Conservation (phyloP, 208 protist species). For the Crithidia brevicula region DNA sequence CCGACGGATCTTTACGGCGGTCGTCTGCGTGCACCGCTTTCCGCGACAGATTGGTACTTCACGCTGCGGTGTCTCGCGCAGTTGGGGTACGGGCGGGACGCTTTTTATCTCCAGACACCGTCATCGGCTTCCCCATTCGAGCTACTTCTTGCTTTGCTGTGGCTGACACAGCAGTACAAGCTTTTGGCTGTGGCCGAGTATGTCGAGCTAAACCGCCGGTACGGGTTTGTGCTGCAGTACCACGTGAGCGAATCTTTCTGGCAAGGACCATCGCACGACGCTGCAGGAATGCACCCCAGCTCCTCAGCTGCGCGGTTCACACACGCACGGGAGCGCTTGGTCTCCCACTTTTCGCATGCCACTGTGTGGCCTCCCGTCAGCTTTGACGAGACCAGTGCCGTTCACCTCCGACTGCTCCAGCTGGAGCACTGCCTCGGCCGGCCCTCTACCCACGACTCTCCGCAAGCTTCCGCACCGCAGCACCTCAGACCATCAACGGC, state of each 20-base stretch:
- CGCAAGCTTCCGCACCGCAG: not conserved
- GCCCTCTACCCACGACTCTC: not conserved
- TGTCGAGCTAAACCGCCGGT: slow-evolving; percentile 56
- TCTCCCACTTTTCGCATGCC: slow-evolving; percentile 42
- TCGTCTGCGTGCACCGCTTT: slow-evolving; percentile 28
- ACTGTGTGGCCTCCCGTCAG: slow-evolving; percentile 69
- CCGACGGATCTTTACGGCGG: slow-evolving; percentile 13
- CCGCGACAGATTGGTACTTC: slow-evolving; percentile 54
- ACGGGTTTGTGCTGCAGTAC: slow-evolving; percentile 59
- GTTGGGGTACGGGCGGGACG: slow-evolving; percentile 67
- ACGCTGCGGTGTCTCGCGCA: slow-evolving; percentile 55
- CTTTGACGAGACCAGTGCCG: slow-evolving; percentile 57
- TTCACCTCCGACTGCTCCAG: slow-evolving; percentile 49
- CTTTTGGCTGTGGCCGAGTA: slow-evolving; percentile 69
- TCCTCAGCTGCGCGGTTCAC: not conserved
- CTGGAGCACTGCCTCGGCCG: slow-evolving; percentile 42
- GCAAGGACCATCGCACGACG: not conserved
- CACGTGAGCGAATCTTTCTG: slow-evolving; percentile 16
- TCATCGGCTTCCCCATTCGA: slow-evolving; percentile 49
- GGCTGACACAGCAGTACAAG: slow-evolving; percentile 74
- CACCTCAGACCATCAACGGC: not conserved
- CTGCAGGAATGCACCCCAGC: not conserved
- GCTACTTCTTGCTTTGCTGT: slow-evolving; percentile 77
- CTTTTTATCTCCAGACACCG: slow-evolving; percentile 71
- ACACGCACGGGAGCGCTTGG: slow-evolving; percentile 33